Base-by-base conservation (phyloP, 257 asterid genomes). In the Plantago ovata region DNA sequence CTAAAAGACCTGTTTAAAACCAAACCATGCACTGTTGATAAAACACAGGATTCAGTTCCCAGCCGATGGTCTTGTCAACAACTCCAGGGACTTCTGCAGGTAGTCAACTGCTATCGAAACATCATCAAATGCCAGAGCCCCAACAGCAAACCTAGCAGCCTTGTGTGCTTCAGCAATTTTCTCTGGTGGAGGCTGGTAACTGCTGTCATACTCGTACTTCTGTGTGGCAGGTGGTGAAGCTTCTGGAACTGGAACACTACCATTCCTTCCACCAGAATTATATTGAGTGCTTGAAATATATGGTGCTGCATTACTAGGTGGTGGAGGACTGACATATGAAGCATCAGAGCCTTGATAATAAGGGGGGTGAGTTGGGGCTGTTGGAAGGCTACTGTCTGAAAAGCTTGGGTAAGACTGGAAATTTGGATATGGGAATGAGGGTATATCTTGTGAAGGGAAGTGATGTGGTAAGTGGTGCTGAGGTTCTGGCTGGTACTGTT, bases 141-240 rank as follows among this genome's bases (percentile, higher is more conserved):
- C 95, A 15, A 87, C 92, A 3, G 96, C 98, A 79, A 84, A 90
- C 72, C 96, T 82, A 3, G 96, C 96, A 13, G 95, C 88, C 83
- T 90, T 87, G 80, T 84, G 98, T 36, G 98, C 96, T 78, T 90
- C 98, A 7, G 94, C 78, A 18, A 90, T 78, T 71, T 82, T 84
- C 65, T 90, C 98, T 0, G 94, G 89, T 36, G 95, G 66, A 64
- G 96, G 98, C 78, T 79, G 84, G 81, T 82, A 90, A 41, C 47
- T 83, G 77, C 92, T 75, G 70, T 91, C 87, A 9, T 87, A 84
- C 59, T 81, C 78, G 32, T 79, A 90, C 33, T 75, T 58, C 47
- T 76, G 75, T 0, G 58, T 23, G 13, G 68, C 33, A 3, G 85
- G 52, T 33, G 82, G 75, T n/a, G 83, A 51, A 59, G 66, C 74